Percentiles rank a stretch among this genome's conserved stretches.
Conservation (phyloP, 2,329 filamentous ascomycete genomes). For the Pseudocercospora fijiensis region DNA sequence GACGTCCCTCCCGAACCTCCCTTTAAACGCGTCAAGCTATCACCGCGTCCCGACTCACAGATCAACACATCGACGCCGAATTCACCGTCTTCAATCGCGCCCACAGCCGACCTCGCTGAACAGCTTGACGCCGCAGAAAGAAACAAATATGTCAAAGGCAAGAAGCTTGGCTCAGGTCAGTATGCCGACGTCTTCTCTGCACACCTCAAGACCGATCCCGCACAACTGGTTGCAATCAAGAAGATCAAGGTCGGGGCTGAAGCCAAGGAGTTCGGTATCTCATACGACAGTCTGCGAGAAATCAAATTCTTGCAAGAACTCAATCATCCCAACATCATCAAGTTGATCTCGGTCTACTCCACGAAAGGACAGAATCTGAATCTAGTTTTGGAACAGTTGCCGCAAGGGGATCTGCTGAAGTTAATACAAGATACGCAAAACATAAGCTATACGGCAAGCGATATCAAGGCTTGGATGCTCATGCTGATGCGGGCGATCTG, state of each 20-base stretch:
- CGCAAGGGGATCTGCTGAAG: conserved; percentile 91
- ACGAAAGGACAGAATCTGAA: conserved; percentile 97
- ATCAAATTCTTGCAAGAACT: conserved; percentile 94
- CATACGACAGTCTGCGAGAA: conserved; percentile 92
- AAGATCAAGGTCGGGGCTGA: conserved; percentile 86
- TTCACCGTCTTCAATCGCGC: conserved; percentile 14
- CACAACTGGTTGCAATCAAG: conserved; percentile 81
- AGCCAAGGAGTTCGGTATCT: conserved; percentile 79
- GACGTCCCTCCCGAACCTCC: conserved; percentile 38
- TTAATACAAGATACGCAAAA: conserved; percentile 79
- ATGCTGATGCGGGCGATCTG: conserved; percentile 92
- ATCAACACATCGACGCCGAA: conserved; percentile 20
- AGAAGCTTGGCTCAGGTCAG: conserved; percentile 91
- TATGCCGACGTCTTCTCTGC: conserved; percentile 95
- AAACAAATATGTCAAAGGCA: conserved; percentile 87
- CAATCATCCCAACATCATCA: conserved; percentile 92
- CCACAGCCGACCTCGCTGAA: conserved; percentile 44
- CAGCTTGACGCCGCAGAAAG: conserved; percentile 57
- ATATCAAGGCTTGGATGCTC: conserved; percentile 98
- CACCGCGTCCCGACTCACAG: conserved; percentile 13
- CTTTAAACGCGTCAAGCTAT: conserved; percentile 34
- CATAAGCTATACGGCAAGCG: conserved; percentile 79
- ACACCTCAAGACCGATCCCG: conserved; percentile 70
- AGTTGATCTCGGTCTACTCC: conserved; percentile 86
- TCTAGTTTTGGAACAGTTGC: conserved; percentile 89